A percentile compares a stretch with the other conserved stretches of the same genome.
Conservation (phyloP, 2,329 filamentous ascomycete genomes). For the Drechslera avenae region DNA sequence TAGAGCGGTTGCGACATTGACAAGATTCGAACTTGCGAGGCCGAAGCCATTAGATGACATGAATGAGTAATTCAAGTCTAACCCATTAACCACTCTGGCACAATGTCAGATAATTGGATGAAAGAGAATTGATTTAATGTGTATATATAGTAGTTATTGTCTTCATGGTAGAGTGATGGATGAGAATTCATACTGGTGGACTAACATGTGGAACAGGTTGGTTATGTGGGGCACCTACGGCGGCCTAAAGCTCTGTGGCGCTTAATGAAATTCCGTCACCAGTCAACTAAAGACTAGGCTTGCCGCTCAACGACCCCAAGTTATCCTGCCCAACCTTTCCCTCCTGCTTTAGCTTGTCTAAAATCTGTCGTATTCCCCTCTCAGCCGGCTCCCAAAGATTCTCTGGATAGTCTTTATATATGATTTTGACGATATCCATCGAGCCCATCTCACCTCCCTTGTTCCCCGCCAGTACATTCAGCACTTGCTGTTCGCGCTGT, state of each 20-base stretch:
- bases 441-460: conserved; percentile 62
- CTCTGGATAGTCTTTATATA: conserved; percentile 81
- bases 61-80: conserved; percentile 48
- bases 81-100: conserved; percentile 53
- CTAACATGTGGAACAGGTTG: background rate
- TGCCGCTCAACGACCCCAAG: conserved; percentile 45
- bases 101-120: conserved; percentile 25
- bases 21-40: conserved; percentile 49
- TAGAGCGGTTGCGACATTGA: conserved; percentile 25
- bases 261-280: conserved; percentile 1
- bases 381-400: conserved; percentile 77
- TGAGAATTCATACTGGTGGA: no score
- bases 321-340: conserved; percentile 62
- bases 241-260: background rate
- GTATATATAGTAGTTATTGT: background rate
- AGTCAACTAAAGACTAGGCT: conserved; percentile 36
- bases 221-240: conserved; percentile 1
- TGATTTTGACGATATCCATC: conserved; percentile 83
- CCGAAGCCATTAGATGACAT: conserved; percentile 51
- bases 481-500: conserved; percentile 66
- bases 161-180: no score
- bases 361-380: conserved; percentile 74
- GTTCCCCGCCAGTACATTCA: conserved; percentile 44
- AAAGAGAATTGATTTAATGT: background rate
- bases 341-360: conserved; percentile 78